A percentile compares a stretch with the other conserved stretches of the same genome.
Evolutionary conservation across 202 grass and related monocot genomes (phyloP).

Genomic region (Cymbopogon flexuosus): DNA sequence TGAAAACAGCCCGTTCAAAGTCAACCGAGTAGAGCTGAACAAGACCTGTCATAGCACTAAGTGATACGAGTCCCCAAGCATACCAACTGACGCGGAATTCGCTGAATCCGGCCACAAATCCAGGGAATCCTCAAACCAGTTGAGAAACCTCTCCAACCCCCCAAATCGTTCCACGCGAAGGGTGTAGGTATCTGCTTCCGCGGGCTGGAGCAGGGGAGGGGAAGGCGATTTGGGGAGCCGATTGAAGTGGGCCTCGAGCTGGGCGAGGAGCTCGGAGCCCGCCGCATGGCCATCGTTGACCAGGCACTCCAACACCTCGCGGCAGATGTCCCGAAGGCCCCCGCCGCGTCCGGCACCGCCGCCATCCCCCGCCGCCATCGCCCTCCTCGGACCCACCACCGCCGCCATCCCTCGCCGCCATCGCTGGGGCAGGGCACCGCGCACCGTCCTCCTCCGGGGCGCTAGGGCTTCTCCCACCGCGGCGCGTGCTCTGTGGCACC

Average conservation of each 20-base stretch:
- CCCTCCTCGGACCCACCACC: slow-evolving; percentile 53
- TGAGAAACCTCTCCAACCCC: background rate
- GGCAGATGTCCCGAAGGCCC: slow-evolving; percentile 30
- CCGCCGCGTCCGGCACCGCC: background rate
- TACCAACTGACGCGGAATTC: background rate
- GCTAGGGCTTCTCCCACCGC: background rate
- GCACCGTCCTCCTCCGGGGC: background rate
- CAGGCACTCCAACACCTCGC: slow-evolving; percentile 54
- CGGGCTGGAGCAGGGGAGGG: background rate
- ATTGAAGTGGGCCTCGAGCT: slow-evolving; percentile 54
- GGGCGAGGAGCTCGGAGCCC: slow-evolving; percentile 37
- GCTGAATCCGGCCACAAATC: background rate
- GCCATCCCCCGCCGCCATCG: slow-evolving; percentile 30
- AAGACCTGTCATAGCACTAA: background rate
- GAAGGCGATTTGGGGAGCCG: slow-evolving; percentile 35
- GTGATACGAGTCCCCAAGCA: background rate
- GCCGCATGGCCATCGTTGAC: slow-evolving; percentile 52
- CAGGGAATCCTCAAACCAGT: background rate
- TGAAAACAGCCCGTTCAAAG: background rate
- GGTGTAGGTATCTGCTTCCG: background rate
- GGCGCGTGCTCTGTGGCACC: background rate
- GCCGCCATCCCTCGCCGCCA: background rate
- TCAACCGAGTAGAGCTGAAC: background rate
- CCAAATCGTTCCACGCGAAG: background rate
- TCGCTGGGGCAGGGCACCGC: background rate